Evolutionary conservation across 148 eudicot species (phyloP).

Genomic region (Cornus suecica): DNA sequence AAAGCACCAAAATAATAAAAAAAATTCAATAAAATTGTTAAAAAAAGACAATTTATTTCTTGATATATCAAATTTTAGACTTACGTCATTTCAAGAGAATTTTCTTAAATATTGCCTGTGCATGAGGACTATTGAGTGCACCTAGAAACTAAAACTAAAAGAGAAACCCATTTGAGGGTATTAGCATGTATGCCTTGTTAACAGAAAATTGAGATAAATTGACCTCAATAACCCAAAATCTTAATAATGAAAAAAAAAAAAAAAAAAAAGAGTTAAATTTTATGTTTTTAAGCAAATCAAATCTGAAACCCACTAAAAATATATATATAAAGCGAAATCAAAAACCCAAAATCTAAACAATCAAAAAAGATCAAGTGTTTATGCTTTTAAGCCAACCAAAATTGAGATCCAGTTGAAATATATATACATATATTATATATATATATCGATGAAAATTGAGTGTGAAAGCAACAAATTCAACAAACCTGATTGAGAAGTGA

Average conservation of each 20-base stretch:
- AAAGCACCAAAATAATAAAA: not conserved
- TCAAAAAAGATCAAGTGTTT: too few species aligned
- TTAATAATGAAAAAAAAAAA: not conserved
- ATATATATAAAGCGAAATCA: too few species aligned
- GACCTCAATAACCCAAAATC: not conserved
- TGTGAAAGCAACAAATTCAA: conserved; percentile 5
- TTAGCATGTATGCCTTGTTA: not conserved
- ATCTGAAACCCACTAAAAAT: too few species aligned
- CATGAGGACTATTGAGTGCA: too few species aligned
- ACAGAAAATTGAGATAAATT: not conserved
- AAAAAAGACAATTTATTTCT: not conserved
- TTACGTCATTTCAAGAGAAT: too few species aligned
- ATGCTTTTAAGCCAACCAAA: too few species aligned
- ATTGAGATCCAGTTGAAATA: not conserved
- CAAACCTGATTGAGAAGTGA: not conserved
- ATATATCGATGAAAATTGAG: not conserved
- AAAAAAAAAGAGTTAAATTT: not conserved
- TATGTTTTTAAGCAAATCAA: too few species aligned
- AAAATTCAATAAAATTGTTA: not conserved
- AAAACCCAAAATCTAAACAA: too few species aligned
- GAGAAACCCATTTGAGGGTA: not conserved
- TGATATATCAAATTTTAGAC: too few species aligned
- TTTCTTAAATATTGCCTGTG: too few species aligned
- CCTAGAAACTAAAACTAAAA: not conserved
- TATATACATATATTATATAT: not conserved